These are phyloP conservation scores for Paulownia fortunei DNA, from an alignment of 257 asterid genomes.

Conservation along the genomic window DNA sequence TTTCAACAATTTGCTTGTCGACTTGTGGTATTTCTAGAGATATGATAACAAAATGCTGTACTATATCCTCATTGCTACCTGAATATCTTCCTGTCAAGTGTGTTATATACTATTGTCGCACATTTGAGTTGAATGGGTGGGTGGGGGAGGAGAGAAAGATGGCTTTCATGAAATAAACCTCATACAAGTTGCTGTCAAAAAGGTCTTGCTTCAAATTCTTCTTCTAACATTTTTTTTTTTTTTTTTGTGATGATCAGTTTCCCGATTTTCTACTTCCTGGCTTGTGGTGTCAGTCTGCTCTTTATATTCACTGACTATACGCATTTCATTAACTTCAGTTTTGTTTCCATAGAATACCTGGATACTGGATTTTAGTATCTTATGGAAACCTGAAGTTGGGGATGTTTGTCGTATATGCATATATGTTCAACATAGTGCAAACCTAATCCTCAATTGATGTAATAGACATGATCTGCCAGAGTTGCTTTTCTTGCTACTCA, in stretches of 20 bases:
- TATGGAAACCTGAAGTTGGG: neutral
- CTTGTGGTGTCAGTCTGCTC: neutral
- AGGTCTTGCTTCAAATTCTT: neutral
- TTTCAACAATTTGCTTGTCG: constrained; percentile 19
- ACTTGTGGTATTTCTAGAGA: constrained; percentile 8
- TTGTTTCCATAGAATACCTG: constrained; percentile 2
- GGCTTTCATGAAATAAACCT: neutral
- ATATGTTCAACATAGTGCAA: constrained; percentile 8
- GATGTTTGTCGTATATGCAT: neutral
- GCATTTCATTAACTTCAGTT: neutral
- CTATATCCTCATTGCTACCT: neutral
- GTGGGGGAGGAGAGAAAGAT: neutral
- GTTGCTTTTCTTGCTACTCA: constrained; percentile 16
- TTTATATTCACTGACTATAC: neutral
- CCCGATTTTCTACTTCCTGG: constrained; percentile 6
- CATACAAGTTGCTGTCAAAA: neutral
- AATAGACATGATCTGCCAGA: constrained; percentile 6
- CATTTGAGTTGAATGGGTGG: constrained; percentile 15
- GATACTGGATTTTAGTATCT: constrained; percentile 11
- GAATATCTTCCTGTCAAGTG: neutral
- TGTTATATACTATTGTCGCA: neutral
- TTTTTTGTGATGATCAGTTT: constrained; percentile 13
- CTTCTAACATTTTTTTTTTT: no score
- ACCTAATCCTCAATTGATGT: constrained; percentile 10
- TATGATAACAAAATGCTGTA: neutral